Evolutionary conservation across 1,284 basidiomycete genomes (phyloP).

Genomic region (Agroathelia rolfsii): DNA sequence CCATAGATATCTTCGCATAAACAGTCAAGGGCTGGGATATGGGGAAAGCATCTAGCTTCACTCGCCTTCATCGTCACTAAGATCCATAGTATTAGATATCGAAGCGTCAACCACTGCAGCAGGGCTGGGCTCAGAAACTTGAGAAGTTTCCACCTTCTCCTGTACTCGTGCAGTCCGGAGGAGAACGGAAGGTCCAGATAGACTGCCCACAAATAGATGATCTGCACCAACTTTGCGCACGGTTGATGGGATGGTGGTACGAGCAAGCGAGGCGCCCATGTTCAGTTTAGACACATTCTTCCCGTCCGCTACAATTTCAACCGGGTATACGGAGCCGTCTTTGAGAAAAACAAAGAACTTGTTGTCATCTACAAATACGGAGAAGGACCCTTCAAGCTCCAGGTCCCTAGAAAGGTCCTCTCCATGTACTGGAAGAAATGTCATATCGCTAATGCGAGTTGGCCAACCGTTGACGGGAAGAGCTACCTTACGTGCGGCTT

Average conservation of each 20-base stretch:
- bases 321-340: conserved; percentile 61
- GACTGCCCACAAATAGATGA: conserved; percentile 64
- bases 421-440: conserved; percentile 28
- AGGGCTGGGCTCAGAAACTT: conserved; percentile 30
- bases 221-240: conserved; percentile 36
- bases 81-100: conserved; percentile 52
- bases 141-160: conserved; percentile 44
- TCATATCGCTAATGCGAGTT: conserved; percentile 54
- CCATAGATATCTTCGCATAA: conserved; percentile 58
- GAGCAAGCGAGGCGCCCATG: conserved; percentile 47
- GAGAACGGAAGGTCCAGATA: conserved; percentile 59
- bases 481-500: conserved; percentile 67
- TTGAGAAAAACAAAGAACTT: conserved; percentile 59
- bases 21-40: conserved; percentile 5
- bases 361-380: conserved; percentile 68
- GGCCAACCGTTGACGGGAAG: conserved; percentile 85
- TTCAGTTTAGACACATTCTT: conserved; percentile 52
- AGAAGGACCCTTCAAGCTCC: conserved; percentile 65
- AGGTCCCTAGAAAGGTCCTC: conserved; percentile 28
- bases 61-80: conserved; percentile 72
- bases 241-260: conserved; percentile 53
- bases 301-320: conserved; percentile 64
- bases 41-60: conserved; percentile 6
- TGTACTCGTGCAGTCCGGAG: conserved; percentile 50
- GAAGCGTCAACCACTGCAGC: conserved; percentile 42